Evolutionary conservation across 2,329 filamentous ascomycete genomes (phyloP).

Genomic region (Diaporthe eres): DNA sequence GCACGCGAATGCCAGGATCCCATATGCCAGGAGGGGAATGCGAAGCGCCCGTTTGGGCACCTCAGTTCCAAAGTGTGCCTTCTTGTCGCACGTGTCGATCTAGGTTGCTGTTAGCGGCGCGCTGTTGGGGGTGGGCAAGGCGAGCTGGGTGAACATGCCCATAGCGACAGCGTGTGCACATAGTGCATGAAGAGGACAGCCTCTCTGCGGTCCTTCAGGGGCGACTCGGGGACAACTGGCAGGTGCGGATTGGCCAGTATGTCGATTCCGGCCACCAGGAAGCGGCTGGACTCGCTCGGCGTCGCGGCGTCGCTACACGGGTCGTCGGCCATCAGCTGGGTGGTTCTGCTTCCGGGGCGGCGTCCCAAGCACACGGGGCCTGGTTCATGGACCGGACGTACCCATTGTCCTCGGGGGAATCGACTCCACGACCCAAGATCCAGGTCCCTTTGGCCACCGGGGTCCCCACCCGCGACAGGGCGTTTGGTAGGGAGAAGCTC

Average conservation of each 20-base stretch:
- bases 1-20: conserved; percentile 48
- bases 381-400: neutral
- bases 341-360: neutral
- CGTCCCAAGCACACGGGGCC: neutral
- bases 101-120: conserved; percentile 35
- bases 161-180: conserved; percentile 42
- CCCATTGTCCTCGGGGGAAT: conserved; percentile 1
- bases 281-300: conserved; percentile 13
- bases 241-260: conserved; percentile 3
- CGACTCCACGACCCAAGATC: neutral
- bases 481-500: conserved; percentile 10
- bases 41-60: conserved; percentile 57
- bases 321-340: conserved; percentile 14
- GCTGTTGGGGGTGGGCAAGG: neutral
- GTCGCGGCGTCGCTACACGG: conserved; percentile 4
- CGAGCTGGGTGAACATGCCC: conserved; percentile 41
- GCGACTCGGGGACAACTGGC: conserved; percentile 17
- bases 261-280: conserved; percentile 22
- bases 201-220: conserved; percentile 29
- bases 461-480: neutral
- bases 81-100: conserved; percentile 59
- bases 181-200: conserved; percentile 33
- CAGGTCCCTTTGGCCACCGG: neutral
- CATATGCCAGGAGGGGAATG: conserved; percentile 55
- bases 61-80: conserved; percentile 56